Evolutionary conservation across 225 moss, liverwort and hornwort genomes (phyloP), one percentile per base, ranked within the genome.

Genomic region (Asterella californica): DNA sequence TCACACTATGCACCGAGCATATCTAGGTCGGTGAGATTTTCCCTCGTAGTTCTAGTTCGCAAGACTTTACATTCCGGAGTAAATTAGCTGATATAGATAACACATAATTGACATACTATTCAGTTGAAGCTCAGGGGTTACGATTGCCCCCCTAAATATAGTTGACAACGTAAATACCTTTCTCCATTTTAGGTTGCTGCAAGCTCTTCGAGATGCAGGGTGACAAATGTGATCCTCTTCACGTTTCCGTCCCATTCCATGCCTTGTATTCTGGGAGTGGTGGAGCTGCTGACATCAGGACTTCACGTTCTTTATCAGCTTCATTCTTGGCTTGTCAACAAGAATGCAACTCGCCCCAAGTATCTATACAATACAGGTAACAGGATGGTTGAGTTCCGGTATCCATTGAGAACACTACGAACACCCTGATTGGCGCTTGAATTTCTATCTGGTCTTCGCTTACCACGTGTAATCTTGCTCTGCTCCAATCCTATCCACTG

Each of bases 21-120:
- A 19, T 57, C 57, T 64, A 64, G 64, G 64, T 32, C 64, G 29
- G 64, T 64, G 64, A 64, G 27, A 64, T 62, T 62, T 62, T 62
- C 62, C 21, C 62, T 29, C 15, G 64, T n/a, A 64, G 30, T 27
- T 9, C 27, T 64, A 29, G 64, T 2, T 64, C n/a, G 64, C 25
- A 0, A 57, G 3, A 64, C 0, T 32, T 64, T 64, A 27, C 64
- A 64, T 2, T 29, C 24, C 9, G 9, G 29, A 64, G 64, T 29
- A 32, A 64, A 11, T 64, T 3, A 24, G n/a, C 2, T 62, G 62
- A 60, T 21, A 50, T 50, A 50, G 14, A 50, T 14, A 6, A 50
- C 50, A 14, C 50, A 42, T 42, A 42, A 42, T 42, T 42, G 42
- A 42, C 19, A 19, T 19, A 1, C 57, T 57, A 22, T 5, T 57